phyloP scores from a whole-genome alignment of 2,329 filamentous ascomycete genomes.

The Didymella keratinophila region DNA sequence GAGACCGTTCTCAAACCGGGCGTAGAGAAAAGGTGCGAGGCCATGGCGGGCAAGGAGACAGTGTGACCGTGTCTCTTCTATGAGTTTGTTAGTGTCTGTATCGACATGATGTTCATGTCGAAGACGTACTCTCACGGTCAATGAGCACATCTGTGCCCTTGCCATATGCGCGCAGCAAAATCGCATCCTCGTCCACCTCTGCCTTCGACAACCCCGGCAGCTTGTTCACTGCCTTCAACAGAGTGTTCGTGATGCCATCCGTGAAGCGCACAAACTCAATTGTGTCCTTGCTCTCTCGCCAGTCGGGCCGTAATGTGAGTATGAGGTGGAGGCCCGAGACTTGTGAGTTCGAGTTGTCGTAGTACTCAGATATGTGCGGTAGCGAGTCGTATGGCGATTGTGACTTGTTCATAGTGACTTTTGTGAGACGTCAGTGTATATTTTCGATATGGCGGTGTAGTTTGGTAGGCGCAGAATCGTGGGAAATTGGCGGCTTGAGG shows the following conservation, averaged over 20 bases:
- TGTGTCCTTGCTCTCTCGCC: slow-evolving; percentile 75
- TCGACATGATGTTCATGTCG: too few relatives aligned
- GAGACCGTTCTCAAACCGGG: slow-evolving; percentile 94
- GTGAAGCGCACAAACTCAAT: slow-evolving; percentile 92
- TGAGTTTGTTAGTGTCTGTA: background rate
- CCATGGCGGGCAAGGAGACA: slow-evolving; percentile 83
- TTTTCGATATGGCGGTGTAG: slow-evolving; percentile 16
- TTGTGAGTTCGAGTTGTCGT: slow-evolving; percentile 79
- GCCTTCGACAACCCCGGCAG: slow-evolving; percentile 74
- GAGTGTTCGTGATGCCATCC: slow-evolving; percentile 96
- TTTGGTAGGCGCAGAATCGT: slow-evolving; percentile 16
- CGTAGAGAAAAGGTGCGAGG: slow-evolving; percentile 86
- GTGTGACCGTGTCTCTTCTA: slow-evolving; percentile 73
- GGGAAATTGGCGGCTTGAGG: slow-evolving; percentile 4
- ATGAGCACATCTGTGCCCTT: slow-evolving; percentile 94
- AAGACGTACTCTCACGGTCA: slow-evolving; percentile 81
- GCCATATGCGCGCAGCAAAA: slow-evolving; percentile 92
- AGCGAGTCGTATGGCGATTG: slow-evolving; percentile 45
- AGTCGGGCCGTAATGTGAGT: slow-evolving; percentile 80
- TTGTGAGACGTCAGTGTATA: slow-evolving; percentile 8
- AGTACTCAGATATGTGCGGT: slow-evolving; percentile 74
- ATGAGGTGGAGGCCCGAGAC: slow-evolving; percentile 82
- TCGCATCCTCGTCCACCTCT: slow-evolving; percentile 81
- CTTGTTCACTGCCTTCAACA: slow-evolving; percentile 78
- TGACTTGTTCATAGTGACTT: slow-evolving; percentile 36